Evolutionary conservation across 2,329 filamentous ascomycete genomes (phyloP), one percentile per base, ranked within the genome.

Genomic region (Rutstroemia sp.): DNA sequence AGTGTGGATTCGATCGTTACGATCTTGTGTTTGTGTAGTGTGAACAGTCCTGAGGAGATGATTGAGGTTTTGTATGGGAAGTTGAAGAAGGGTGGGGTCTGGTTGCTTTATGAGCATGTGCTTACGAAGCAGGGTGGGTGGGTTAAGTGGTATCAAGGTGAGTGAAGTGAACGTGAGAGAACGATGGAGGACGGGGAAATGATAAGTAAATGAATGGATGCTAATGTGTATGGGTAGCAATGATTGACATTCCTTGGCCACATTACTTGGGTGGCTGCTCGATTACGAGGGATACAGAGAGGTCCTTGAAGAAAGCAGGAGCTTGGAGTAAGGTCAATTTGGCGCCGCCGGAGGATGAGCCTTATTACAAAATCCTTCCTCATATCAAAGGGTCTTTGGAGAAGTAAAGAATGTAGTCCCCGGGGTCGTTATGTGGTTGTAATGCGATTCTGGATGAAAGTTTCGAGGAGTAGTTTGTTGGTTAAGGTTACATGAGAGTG

Each of bases 61-160:
- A 67, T 69, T 14, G 44, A 39, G 7, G 57, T 58, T 41, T 45
- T 68, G 21, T 68, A 66, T 58, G 57, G 54, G 2, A 64, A 61
- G 52, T 46, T 69, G 27, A 66, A 61, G 19, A 58, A 63, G 10
- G 66, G 66, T 0, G 66, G 66, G 4, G 54, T 34, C n/a, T 68
- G 65, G 66, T 51, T 65, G n/a, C 37, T 67, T 12, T 64, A 63
- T 55, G 66, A 69, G 50, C 66, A 69, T 62, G 66, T 69, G 16
- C 52, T 61, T 14, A 59, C 49, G 6, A 49, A 63, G 39, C 44
- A 60, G 25, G 63, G 59, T 3, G 37, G 53, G 16, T 59, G 59
- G 50, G 48, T 67, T 14, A 59, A 37, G 7, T 49, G 37, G 52
- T 69, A 66, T 60, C 66, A 67, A 61, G 56, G 66, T 68, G 27